phyloP scores from a whole-genome alignment of 2,329 filamentous ascomycete species.

The Bipolaris sorokiniana region DNA sequence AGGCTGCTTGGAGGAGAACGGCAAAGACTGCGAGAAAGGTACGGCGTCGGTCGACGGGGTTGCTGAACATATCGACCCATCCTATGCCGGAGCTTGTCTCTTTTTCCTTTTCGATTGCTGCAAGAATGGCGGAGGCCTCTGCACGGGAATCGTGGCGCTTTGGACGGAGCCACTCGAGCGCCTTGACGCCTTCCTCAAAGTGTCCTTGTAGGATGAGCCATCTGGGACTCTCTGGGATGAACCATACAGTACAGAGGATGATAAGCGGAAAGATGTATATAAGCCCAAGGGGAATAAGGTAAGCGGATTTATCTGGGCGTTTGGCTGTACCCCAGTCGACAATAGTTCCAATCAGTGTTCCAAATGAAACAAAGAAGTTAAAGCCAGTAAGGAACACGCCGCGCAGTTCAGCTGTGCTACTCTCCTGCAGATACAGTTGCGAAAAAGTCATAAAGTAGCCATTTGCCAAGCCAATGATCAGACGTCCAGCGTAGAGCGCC shows the following conservation, averaged over 20 bases:
- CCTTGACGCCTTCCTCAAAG: constrained; percentile 46
- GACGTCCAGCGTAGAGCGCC: constrained; percentile 61
- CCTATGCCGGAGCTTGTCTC: constrained; percentile 36
- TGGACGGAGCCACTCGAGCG: constrained; percentile 47
- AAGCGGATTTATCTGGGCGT: constrained; percentile 43
- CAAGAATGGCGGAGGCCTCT: constrained; percentile 39
- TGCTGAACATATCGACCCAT: constrained; percentile 47
- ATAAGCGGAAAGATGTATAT: constrained; percentile 57
- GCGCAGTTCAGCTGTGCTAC: constrained; percentile 57
- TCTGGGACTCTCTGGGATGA: constrained; percentile 41
- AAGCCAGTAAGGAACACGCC: constrained; percentile 58
- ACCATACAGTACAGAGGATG: constrained; percentile 49
- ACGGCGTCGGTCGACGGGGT: constrained; percentile 44
- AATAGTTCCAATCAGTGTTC: constrained; percentile 55
- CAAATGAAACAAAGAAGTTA: constrained; percentile 57
- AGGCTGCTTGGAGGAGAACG: constrained; percentile 47
- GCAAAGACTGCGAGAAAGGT: constrained; percentile 46
- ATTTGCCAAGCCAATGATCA: constrained; percentile 63
- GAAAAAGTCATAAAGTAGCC: constrained; percentile 64
- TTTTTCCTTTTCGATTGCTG: constrained; percentile 44
- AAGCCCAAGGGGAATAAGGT: constrained; percentile 59
- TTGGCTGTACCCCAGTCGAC: constrained; percentile 58
- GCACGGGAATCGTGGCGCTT: constrained; percentile 48
- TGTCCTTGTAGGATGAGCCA: constrained; percentile 44
- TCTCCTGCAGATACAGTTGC: constrained; percentile 60